A percentile compares a stretch with the other conserved stretches of the same genome.
These are phyloP conservation scores for Bimuria novae-zelandiae DNA, from an alignment of 2,329 filamentous ascomycete genomes.

Conservation along the genomic window DNA sequence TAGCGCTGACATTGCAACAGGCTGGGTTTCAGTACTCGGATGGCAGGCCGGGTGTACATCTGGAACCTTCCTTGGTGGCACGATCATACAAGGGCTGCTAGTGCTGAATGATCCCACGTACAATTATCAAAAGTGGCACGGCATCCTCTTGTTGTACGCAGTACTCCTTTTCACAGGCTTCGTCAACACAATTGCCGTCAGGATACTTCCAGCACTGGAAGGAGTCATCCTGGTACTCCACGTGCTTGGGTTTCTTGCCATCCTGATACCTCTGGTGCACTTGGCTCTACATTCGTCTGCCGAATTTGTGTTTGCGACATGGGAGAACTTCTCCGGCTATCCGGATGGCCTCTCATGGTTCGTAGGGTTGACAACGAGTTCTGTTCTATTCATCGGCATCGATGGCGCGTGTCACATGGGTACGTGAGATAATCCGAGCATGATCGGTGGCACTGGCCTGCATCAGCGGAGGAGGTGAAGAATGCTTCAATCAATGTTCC, in stretches of 20 bases:
- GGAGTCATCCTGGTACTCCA: constrained; percentile 50
- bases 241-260: constrained; percentile 53
- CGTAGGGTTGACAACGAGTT: too few species aligned
- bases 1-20: neutral
- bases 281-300: constrained; percentile 37
- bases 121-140: neutral
- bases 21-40: too few species aligned
- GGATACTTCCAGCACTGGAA: constrained; percentile 40
- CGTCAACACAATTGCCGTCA: neutral
- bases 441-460: too few species aligned
- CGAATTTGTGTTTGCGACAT: constrained; percentile 49
- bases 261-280: constrained; percentile 50
- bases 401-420: too few species aligned
- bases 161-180: neutral
- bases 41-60: too few species aligned
- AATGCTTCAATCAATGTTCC: constrained; percentile 30
- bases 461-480: too few species aligned
- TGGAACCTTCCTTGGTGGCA: neutral
- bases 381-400: too few species aligned
- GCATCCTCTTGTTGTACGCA: neutral
- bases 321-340: too few species aligned
- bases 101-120: neutral
- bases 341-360: too few species aligned
- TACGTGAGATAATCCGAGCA: too few species aligned
- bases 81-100: neutral